Evolutionary conservation across 768 basidiomycete species (phyloP), one percentile per base, ranked within the genome.

Genomic region (Agrocybe pediades): DNA sequence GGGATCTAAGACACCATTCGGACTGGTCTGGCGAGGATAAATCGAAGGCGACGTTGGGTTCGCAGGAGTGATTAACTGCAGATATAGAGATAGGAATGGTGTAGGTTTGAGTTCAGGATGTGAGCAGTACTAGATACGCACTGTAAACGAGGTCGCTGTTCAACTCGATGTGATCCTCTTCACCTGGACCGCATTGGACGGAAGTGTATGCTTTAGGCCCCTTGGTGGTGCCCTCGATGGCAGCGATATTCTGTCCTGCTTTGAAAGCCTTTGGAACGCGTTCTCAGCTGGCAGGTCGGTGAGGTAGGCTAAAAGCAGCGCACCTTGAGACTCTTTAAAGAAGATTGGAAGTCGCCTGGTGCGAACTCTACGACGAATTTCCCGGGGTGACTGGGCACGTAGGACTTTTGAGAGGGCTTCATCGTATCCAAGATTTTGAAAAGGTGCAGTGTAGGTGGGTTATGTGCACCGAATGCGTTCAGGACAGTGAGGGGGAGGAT

Each of bases 111-210:
- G 25, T 30, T 6, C 13, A 29, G 21, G 11, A 26, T 27, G 5
- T 13, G 19, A 9, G n/a, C 4, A 6, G 9, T 17, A n/a, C 15
- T 33, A 47, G 13, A 6, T 26, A 46, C 78, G 62, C 63, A 81
- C 84, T 74, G 64, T 83, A 86, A 2, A 82, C 64, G 21, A 87
- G 69, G 65, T 87, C 85, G 41, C 80, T 82, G 65, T 85, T 81
- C 16, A 86, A 68, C 53, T 82, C 77, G 51, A 83, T 65, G 62
- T 86, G 80, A 51, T 84, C 79, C 6, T 75, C 60, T 0, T 66
- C 49, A 7, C 73, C 74, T 5, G 59, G 59, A 5, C 81, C 82
- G 54, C 74, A 82, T 64, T 85, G 84, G 2, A 85, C 72, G 23
- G 78, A 77, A 2, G 74, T 77, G 57, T 83, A 84, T 0, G 76